These are phyloP conservation scores for Asclepias syriaca DNA, from an alignment of 257 asterid species.

Conservation along the genomic window DNA sequence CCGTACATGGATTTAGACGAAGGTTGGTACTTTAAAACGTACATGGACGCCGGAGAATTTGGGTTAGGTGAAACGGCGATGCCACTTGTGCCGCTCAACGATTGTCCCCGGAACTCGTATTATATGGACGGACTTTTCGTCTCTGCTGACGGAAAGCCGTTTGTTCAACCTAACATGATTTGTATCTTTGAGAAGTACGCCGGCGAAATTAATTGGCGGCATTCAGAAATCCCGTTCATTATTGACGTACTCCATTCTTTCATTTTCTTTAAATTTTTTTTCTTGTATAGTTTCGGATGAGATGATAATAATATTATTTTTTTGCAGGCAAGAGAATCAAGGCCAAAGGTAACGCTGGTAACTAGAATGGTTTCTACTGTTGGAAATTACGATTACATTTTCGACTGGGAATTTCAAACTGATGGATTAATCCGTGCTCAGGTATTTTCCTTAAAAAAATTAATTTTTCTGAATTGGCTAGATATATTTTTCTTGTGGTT, in stretches of 20 bases:
- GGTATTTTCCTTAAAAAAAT: constrained; percentile 20
- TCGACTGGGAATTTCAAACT: constrained; percentile 82
- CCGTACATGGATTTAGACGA: constrained; percentile 85
- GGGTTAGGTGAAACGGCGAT: constrained; percentile 65
- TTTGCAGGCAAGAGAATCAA: constrained; percentile 49
- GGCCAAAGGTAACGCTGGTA: constrained; percentile 62
- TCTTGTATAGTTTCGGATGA: background rate
- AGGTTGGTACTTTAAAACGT: constrained; percentile 74
- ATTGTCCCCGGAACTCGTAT: constrained; percentile 61
- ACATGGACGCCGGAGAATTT: constrained; percentile 84
- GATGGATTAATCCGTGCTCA: constrained; percentile 67
- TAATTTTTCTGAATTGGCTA: no score
- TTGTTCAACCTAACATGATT: constrained; percentile 46
- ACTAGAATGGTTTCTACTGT: constrained; percentile 62
- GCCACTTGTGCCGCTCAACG: constrained; percentile 68
- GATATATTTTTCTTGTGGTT: background rate
- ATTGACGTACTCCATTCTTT: constrained; percentile 21
- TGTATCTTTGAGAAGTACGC: constrained; percentile 70
- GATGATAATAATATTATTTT: no score
- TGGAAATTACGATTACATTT: constrained; percentile 67
- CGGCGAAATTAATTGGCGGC: constrained; percentile 74
- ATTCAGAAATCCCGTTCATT: constrained; percentile 47
- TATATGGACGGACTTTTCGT: constrained; percentile 69
- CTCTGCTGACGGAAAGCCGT: constrained; percentile 63
- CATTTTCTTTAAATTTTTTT: background rate